phyloP scores from a whole-genome alignment of 2,329 filamentous ascomycete species.

The Epichloe gansuensis region DNA sequence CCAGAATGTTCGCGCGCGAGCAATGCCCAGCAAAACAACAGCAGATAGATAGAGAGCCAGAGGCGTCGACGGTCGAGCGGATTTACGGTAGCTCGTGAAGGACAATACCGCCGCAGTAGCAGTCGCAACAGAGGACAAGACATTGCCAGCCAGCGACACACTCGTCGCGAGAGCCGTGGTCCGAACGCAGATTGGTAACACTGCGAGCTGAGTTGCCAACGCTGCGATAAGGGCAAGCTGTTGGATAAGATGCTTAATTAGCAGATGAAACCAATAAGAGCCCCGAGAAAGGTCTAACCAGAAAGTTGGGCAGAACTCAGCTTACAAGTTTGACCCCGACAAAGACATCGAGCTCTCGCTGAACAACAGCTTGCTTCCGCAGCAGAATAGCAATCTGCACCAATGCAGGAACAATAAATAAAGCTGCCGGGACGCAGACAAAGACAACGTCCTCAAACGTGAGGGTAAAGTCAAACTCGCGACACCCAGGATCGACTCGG shows the following conservation, averaged over 20 bases:
- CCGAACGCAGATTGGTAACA: too few species aligned
- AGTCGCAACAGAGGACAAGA: slow-evolving; percentile 8
- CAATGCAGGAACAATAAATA: slow-evolving; percentile 8
- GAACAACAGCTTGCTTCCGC: too few species aligned
- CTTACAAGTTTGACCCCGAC: too few species aligned
- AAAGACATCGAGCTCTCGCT: too few species aligned
- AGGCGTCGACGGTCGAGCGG: slow-evolving; percentile 13
- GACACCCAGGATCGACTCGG: slow-evolving; percentile 6
- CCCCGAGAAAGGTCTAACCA: too few species aligned
- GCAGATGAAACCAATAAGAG: too few species aligned
- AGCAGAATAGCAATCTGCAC: too few species aligned
- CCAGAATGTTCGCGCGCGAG: slow-evolving; percentile 12
- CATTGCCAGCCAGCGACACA: slow-evolving; percentile 9
- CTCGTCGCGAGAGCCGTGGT: too few species aligned
- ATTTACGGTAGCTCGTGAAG: slow-evolving; percentile 11
- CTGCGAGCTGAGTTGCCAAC: slow-evolving; percentile 5
- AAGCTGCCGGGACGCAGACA: slow-evolving; percentile 9
- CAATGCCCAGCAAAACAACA: slow-evolving; percentile 8
- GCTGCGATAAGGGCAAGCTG: background rate
- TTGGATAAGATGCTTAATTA: background rate
- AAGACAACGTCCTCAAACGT: slow-evolving; percentile 17
- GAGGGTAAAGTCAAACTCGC: slow-evolving; percentile 17
- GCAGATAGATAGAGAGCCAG: slow-evolving; percentile 13
- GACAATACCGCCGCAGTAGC: slow-evolving; percentile 8
- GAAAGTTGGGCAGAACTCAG: too few species aligned